Conservation (phyloP, 768 basidiomycete genomes). For the Trametes cubensis region DNA sequence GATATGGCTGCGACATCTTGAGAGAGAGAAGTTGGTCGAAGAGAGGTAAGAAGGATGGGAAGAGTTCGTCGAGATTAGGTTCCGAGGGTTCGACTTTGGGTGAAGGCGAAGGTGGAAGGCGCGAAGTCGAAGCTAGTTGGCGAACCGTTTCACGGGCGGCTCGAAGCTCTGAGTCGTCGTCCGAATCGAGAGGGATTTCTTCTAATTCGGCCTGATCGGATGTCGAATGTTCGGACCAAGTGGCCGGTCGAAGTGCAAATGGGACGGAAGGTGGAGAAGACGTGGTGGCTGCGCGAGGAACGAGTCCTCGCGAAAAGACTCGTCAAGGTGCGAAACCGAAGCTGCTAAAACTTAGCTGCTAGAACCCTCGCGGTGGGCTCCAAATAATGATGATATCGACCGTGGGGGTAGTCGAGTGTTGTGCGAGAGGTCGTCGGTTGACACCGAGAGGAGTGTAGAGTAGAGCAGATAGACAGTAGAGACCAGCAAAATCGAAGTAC, state of each 20-base stretch:
- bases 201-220: neutral
- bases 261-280: neutral
- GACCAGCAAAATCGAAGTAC: too few relatives aligned
- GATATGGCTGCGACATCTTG: conserved; percentile 1
- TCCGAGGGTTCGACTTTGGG: too few relatives aligned
- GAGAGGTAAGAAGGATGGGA: neutral
- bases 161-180: neutral
- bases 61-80: neutral
- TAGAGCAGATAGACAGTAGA: too few relatives aligned
- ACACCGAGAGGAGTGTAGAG: too few relatives aligned
- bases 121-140: neutral
- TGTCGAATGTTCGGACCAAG: neutral
- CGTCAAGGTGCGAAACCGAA: neutral
- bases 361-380: conserved; percentile 22
- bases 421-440: too few relatives aligned
- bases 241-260: neutral
- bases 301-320: neutral
- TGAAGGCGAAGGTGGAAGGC: too few relatives aligned
- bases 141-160: neutral
- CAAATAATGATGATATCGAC: conserved; percentile 10
- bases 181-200: too few relatives aligned
- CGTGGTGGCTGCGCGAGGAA: conserved; percentile 11
- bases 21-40: neutral
- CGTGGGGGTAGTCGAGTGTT: neutral
- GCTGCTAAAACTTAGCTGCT: neutral